Evolutionary conservation across 2,329 filamentous ascomycete genomes (phyloP).

Genomic region (Clarireedia hainanense): DNA sequence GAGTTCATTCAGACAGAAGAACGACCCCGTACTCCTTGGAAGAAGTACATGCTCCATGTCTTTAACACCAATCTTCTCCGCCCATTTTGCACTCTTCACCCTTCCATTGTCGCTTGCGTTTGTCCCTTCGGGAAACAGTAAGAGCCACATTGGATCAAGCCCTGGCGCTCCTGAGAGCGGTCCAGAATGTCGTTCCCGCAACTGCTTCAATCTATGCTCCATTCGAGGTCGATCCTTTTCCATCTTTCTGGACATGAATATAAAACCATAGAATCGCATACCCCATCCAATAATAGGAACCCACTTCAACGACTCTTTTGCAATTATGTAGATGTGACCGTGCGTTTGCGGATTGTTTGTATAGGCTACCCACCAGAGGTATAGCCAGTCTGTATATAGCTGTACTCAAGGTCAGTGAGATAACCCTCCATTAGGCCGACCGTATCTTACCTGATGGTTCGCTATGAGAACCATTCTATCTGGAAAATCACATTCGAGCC

Average conservation of each 20-base stretch:
- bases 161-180: slow-evolving; percentile 46
- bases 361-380: slow-evolving; percentile 92
- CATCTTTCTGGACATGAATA: slow-evolving; percentile 89
- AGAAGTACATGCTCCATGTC: slow-evolving; percentile 69
- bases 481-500: slow-evolving; percentile 71
- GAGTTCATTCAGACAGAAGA: slow-evolving; percentile 71
- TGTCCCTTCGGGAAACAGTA: slow-evolving; percentile 83
- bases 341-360: slow-evolving; percentile 68
- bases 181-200: slow-evolving; percentile 50
- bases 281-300: slow-evolving; percentile 74
- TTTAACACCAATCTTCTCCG: slow-evolving; percentile 63
- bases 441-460: slow-evolving; percentile 63
- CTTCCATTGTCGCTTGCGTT: slow-evolving; percentile 67
- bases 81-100: slow-evolving; percentile 65
- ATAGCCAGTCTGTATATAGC: slow-evolving; percentile 88
- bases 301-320: slow-evolving; percentile 79
- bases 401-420: slow-evolving; percentile 25
- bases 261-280: slow-evolving; percentile 82
- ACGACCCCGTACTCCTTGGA: slow-evolving; percentile 72
- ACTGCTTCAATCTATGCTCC: slow-evolving; percentile 62
- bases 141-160: slow-evolving; percentile 78
- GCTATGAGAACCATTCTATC: slow-evolving; percentile 77
- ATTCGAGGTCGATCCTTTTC: slow-evolving; percentile 69
- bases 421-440: not conserved
- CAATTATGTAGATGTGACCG: slow-evolving; percentile 81